phyloP scores from a whole-genome alignment of 2,329 filamentous ascomycete genomes.

The Monilinia laxa region DNA sequence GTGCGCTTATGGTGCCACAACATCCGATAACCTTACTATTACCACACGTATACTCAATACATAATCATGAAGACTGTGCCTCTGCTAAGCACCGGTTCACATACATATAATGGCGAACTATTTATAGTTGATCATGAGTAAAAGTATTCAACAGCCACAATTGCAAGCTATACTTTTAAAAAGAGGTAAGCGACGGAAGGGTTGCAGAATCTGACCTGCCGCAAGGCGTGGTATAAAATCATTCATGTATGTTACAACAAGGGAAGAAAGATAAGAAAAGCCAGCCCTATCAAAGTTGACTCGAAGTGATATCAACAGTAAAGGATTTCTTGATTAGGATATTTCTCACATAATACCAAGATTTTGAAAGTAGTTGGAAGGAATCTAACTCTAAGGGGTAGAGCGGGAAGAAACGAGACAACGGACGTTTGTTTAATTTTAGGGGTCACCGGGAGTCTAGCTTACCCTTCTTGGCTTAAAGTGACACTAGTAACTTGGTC shows the following conservation, averaged over 20 bases:
- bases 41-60: too few relatives aligned
- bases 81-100: neutral
- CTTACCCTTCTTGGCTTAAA: too few relatives aligned
- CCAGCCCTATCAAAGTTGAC: neutral
- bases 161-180: constrained; percentile 1
- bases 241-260: neutral
- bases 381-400: neutral
- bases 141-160: constrained; percentile 10
- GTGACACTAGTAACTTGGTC: neutral
- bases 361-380: neutral
- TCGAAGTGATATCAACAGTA: neutral
- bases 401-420: constrained; percentile 3
- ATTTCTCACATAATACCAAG: neutral
- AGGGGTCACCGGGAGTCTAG: too few relatives aligned
- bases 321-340: neutral
- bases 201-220: constrained; percentile 19
- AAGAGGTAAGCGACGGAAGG: constrained; percentile 15
- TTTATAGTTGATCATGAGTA: constrained; percentile 11
- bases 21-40: constrained; percentile 1
- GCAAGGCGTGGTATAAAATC: constrained; percentile 9
- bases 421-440: neutral
- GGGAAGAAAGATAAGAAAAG: neutral
- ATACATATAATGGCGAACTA: neutral
- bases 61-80: neutral
- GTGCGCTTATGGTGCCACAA: constrained; percentile 6